Evolutionary conservation across 352 stramenopile genomes (phyloP).

Genomic region (Peronosclerospora sorghi): DNA sequence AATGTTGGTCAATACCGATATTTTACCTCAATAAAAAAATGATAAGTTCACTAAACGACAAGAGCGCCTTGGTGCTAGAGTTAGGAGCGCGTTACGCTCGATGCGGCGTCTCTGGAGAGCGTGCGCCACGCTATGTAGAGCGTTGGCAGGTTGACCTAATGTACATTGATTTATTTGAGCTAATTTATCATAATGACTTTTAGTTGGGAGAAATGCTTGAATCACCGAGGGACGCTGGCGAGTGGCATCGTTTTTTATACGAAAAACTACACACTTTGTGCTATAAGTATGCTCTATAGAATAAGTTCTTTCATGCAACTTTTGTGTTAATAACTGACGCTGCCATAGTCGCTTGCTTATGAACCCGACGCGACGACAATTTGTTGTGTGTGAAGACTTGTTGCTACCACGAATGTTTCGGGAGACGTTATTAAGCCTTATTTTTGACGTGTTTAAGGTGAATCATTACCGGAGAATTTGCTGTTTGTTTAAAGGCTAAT

Average conservation of each 20-base stretch:
- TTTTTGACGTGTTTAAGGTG: conserved; percentile 60
- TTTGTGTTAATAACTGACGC: too few relatives aligned
- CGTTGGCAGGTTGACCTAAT: conserved; percentile 43
- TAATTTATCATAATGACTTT: background rate
- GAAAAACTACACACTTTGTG: conserved; percentile 46
- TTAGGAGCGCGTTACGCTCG: conserved; percentile 56
- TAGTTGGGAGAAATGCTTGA: conserved; percentile 50
- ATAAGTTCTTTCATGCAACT: too few relatives aligned
- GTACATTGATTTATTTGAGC: background rate
- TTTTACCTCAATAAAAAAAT: too few relatives aligned
- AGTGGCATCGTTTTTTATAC: conserved; percentile 46
- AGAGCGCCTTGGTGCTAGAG: conserved; percentile 70
- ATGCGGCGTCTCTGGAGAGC: conserved; percentile 65
- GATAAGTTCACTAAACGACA: conserved; percentile 26
- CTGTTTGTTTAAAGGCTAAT: conserved; percentile 1
- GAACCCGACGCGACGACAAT: conserved; percentile 56
- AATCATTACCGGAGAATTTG: background rate
- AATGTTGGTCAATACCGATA: too few relatives aligned
- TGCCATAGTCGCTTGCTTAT: conserved; percentile 45
- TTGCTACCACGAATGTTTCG: conserved; percentile 46
- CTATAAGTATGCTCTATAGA: conserved; percentile 53
- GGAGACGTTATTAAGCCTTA: conserved; percentile 44
- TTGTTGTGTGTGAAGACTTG: conserved; percentile 77
- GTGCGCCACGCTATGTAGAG: conserved; percentile 49
- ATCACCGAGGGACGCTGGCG: conserved; percentile 13